These are phyloP conservation scores for Paxillus ammoniavirescens DNA, from an alignment of 768 basidiomycete species.

Conservation along the genomic window DNA sequence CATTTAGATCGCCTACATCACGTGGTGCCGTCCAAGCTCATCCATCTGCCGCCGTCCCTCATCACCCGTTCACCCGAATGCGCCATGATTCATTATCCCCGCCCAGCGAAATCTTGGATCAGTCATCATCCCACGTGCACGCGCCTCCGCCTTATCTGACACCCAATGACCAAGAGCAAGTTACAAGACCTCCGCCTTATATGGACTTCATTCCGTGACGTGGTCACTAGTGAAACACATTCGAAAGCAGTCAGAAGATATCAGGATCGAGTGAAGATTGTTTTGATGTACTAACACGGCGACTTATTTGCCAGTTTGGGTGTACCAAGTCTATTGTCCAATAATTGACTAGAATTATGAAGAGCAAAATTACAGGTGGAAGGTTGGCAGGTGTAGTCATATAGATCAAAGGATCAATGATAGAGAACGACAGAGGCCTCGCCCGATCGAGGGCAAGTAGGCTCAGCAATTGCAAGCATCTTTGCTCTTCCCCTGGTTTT, in stretches of 20 bases:
- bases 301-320: not conserved
- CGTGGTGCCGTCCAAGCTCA: constrained; percentile 16
- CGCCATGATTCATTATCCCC: constrained; percentile 34
- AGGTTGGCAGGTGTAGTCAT: constrained; percentile 18
- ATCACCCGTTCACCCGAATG: constrained; percentile 30
- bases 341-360: constrained; percentile 22
- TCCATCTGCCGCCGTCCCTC: constrained; percentile 29
- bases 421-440: constrained; percentile 16
- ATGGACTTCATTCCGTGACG: constrained; percentile 43
- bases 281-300: not conserved
- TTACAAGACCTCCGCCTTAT: constrained; percentile 60
- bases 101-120: constrained; percentile 31
- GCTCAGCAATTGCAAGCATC: constrained; percentile 81
- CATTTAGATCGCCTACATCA: constrained; percentile 46
- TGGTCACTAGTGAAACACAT: constrained; percentile 10
- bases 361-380: constrained; percentile 28
- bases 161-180: constrained; percentile 49
- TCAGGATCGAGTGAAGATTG: not conserved
- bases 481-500: constrained; percentile 62
- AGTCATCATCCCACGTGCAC: constrained; percentile 44
- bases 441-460: constrained; percentile 12
- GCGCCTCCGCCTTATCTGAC: constrained; percentile 82
- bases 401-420: constrained; percentile 19
- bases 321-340: constrained; percentile 9
- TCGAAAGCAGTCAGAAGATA: not conserved